Evolutionary conservation across 495 filamentous ascomycete species (phyloP).

Genomic region (Penicilliopsis zonata): DNA sequence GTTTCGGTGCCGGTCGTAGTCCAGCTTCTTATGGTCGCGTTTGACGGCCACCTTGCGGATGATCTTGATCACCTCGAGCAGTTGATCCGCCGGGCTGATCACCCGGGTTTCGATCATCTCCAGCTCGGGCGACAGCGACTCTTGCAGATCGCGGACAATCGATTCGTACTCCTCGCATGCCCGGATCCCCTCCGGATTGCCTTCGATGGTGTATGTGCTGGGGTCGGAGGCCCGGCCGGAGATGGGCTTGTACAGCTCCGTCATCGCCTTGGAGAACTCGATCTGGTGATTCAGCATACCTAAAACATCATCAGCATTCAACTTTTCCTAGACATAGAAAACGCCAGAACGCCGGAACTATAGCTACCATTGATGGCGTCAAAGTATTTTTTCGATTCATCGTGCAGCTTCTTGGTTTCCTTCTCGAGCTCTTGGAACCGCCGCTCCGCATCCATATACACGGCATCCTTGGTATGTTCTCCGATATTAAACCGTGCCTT

Average conservation of each 20-base stretch:
- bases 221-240: conserved; percentile 93
- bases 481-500: conserved; percentile 87
- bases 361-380: conserved; percentile 78
- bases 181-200: conserved; percentile 86
- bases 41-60: conserved; percentile 83
- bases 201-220: conserved; percentile 63
- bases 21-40: conserved; percentile 93
- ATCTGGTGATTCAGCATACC: conserved; percentile 97
- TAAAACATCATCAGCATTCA: conserved; percentile 16
- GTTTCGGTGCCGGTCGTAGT: conserved; percentile 79
- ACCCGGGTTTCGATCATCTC: conserved; percentile 95
- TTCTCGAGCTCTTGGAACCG: conserved; percentile 88
- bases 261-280: conserved; percentile 91
- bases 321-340: background rate
- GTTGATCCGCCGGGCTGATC: conserved; percentile 86
- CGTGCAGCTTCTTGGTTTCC: conserved; percentile 93
- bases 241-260: conserved; percentile 96
- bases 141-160: conserved; percentile 83
- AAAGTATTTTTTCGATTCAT: conserved; percentile 90
- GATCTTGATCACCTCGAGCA: conserved; percentile 89
- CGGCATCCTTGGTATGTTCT: conserved; percentile 83
- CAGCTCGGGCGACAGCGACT: conserved; percentile 77
- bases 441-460: conserved; percentile 90
- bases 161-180: conserved; percentile 95
- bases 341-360: background rate